phyloP scores from a whole-genome alignment of 176 grass and related monocot genomes.

The Zizania latifolia region DNA sequence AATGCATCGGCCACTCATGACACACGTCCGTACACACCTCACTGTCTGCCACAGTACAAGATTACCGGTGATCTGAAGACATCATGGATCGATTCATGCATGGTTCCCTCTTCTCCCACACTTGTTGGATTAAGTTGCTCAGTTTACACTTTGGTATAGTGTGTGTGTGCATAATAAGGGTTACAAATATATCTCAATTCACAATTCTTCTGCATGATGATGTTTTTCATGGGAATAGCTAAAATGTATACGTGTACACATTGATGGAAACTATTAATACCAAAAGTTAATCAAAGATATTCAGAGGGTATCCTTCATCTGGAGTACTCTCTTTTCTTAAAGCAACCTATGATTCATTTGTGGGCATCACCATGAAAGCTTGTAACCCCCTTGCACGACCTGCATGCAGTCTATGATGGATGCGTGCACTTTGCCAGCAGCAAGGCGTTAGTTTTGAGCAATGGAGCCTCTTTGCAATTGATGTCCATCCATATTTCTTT shows the following conservation, averaged over 20 bases:
- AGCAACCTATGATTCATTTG: no score
- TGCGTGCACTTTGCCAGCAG: no score
- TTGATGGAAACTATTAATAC: not conserved
- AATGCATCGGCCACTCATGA: not conserved
- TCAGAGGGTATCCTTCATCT: no score
- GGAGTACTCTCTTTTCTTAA: no score
- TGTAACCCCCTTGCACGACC: no score
- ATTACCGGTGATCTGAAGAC: conserved; percentile 15
- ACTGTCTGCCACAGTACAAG: conserved; percentile 23
- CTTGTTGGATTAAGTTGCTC: conserved; percentile 14
- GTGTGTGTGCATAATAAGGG: conserved; percentile 38
- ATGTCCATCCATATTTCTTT: no score
- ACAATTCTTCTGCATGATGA: not conserved
- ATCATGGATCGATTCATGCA: conserved; percentile 1
- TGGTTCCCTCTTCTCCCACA: not conserved
- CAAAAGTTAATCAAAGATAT: no score
- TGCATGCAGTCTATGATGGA: no score
- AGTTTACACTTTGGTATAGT: conserved; percentile 34
- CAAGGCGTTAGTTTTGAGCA: no score
- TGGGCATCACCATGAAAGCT: no score
- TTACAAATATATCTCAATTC: conserved; percentile 6
- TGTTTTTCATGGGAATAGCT: conserved; percentile 12
- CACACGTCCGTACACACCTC: not conserved
- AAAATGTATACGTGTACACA: no score
- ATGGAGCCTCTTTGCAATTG: no score